Evolutionary conservation across 768 basidiomycete species (phyloP).

Genomic region (Hortiboletus campestris): DNA sequence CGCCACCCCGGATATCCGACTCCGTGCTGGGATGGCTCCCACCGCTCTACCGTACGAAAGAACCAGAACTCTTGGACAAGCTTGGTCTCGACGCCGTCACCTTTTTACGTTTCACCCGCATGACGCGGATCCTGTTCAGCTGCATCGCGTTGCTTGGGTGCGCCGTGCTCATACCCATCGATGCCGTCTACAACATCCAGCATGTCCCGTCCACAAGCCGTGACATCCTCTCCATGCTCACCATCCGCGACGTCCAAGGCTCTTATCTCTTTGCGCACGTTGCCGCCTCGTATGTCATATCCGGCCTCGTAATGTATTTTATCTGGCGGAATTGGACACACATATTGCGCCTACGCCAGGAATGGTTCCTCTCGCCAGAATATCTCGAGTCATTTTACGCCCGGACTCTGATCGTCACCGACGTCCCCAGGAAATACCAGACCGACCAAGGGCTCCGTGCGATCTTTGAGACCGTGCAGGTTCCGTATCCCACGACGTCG

Average conservation of each 20-base stretch:
- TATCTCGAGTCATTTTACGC: constrained; percentile 92
- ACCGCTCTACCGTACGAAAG: constrained; percentile 78
- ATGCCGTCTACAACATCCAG: constrained; percentile 78
- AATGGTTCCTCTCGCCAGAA: constrained; percentile 89
- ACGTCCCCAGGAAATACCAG: constrained; percentile 77
- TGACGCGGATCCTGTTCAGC: constrained; percentile 74
- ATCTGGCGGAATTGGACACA: constrained; percentile 73
- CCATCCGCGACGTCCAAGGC: constrained; percentile 79
- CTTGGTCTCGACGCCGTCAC: constrained; percentile 91
- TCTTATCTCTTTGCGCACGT: constrained; percentile 81
- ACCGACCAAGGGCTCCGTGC: constrained; percentile 80
- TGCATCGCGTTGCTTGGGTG: constrained; percentile 63
- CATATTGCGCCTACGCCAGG: constrained; percentile 75
- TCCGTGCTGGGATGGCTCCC: constrained; percentile 88
- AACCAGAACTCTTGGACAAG: constrained; percentile 86
- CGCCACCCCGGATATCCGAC: constrained; percentile 78
- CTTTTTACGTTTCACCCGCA: constrained; percentile 87
- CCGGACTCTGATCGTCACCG: constrained; percentile 80
- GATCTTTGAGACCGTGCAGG: constrained; percentile 69
- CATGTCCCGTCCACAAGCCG: constrained; percentile 50
- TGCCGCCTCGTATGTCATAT: constrained; percentile 78
- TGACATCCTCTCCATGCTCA: constrained; percentile 74
- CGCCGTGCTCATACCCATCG: constrained; percentile 80
- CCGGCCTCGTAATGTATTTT: constrained; percentile 65
- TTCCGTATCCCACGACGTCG: constrained; percentile 89